Evolutionary conservation across 805 yeast genomes (phyloP).

Genomic region (Nakazawaea siamensis): DNA sequence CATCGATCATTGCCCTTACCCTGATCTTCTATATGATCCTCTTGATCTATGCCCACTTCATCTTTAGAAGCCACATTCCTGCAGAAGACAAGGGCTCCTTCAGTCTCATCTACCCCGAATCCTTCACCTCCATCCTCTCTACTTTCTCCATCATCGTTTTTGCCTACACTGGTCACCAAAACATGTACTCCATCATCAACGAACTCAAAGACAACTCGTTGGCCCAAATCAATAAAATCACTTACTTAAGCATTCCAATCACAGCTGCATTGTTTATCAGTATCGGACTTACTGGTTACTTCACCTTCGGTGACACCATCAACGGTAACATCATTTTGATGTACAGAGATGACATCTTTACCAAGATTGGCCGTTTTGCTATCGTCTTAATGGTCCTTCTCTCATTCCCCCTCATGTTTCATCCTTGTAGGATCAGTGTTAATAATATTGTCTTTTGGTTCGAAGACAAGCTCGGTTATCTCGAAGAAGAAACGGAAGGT

Average conservation of each 20-base stretch:
- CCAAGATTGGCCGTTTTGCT: slow-evolving; percentile 48
- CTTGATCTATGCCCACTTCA: slow-evolving; percentile 44
- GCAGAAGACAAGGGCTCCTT: slow-evolving; percentile 30
- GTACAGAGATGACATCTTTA: slow-evolving; percentile 46
- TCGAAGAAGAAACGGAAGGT: slow-evolving; percentile 1
- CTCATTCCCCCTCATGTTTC: slow-evolving; percentile 73
- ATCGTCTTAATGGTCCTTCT: slow-evolving; percentile 67
- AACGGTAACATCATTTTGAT: slow-evolving; percentile 62
- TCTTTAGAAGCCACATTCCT: slow-evolving; percentile 31
- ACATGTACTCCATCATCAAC: slow-evolving; percentile 67
- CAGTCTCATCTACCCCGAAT: slow-evolving; percentile 32
- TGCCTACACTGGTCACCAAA: slow-evolving; percentile 79
- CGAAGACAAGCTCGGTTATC: slow-evolving; percentile 13
- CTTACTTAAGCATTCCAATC: slow-evolving; percentile 37
- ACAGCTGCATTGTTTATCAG: slow-evolving; percentile 51
- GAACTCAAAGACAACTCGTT: slow-evolving; percentile 52
- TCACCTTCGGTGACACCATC: slow-evolving; percentile 62
- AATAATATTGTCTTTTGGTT: slow-evolving; percentile 56
- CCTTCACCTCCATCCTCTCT: slow-evolving; percentile 38
- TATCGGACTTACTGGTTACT: slow-evolving; percentile 64
- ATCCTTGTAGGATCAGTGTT: slow-evolving; percentile 69
- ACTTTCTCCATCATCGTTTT: slow-evolving; percentile 70
- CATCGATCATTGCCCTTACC: slow-evolving; percentile 60
- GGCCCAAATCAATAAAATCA: slow-evolving; percentile 36
- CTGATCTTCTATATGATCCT: slow-evolving; percentile 58